These are phyloP conservation scores for Viola odorata DNA, from an alignment of 345 rosid species.

Conservation along the genomic window DNA sequence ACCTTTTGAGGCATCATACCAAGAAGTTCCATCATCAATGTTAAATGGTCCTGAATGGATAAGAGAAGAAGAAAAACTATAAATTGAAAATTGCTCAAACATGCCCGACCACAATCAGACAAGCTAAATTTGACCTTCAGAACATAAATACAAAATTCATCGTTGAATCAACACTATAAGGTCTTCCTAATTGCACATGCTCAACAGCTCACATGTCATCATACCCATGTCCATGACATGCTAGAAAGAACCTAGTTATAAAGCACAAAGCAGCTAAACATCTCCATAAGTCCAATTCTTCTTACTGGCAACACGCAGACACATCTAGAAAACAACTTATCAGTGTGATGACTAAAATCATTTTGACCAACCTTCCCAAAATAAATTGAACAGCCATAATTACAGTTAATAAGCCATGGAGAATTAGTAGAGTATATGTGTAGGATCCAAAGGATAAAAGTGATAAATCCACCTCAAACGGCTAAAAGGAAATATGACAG, in stretches of 20 bases:
- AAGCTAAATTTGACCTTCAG: no score
- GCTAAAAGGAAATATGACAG: no score
- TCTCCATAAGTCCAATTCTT: not conserved
- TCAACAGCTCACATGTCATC: not conserved
- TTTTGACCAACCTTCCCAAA: not conserved
- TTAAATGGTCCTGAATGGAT: slow-evolving; percentile 54
- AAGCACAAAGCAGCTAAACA: not conserved
- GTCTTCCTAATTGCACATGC: not conserved
- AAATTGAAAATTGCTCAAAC: slow-evolving; percentile 1
- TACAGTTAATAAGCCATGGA: not conserved
- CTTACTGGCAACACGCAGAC: not conserved
- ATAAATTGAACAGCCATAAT: not conserved
- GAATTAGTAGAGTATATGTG: not conserved
- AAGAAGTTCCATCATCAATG: slow-evolving; percentile 76
- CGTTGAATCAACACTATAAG: not conserved
- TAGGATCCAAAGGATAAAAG: no score
- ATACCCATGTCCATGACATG: not conserved
- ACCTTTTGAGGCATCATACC: slow-evolving; percentile 90
- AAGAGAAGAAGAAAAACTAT: not conserved
- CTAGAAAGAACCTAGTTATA: not conserved
- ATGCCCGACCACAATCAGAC: not conserved
- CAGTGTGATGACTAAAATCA: not conserved
- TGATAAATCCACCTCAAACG: no score
- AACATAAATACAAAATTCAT: no score
- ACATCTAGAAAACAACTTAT: not conserved